phyloP scores from a whole-genome alignment of 352 stramenopile genomes.

The Pythium folliculosum region DNA sequence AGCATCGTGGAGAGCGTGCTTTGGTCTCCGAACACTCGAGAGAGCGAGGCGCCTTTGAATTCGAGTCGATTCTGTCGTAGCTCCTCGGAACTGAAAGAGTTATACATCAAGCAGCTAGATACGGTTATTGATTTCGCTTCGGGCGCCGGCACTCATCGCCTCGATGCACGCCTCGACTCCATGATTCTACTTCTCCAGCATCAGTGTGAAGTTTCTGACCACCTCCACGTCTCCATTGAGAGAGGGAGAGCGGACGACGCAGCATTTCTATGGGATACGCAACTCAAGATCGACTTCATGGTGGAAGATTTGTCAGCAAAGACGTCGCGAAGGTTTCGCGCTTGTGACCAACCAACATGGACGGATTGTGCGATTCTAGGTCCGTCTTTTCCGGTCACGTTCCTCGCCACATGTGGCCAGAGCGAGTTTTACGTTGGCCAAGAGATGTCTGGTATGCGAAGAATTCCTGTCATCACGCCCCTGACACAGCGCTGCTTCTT shows the following conservation, averaged over 20 bases:
- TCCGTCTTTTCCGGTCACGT: conserved; percentile 18
- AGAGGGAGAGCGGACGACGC: not conserved
- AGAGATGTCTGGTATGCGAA: conserved; percentile 46
- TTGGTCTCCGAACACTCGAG: not conserved
- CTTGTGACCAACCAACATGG: conserved; percentile 12
- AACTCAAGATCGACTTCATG: conserved; percentile 26
- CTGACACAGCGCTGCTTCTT: conserved; percentile 58
- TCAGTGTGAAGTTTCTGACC: conserved; percentile 17
- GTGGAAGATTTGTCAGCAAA: conserved; percentile 23
- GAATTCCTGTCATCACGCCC: conserved; percentile 41
- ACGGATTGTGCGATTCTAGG: conserved; percentile 13
- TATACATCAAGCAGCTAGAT: not conserved
- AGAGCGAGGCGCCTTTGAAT: not conserved
- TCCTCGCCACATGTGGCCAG: conserved; percentile 37
- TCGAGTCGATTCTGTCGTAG: not conserved
- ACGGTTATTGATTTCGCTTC: not conserved
- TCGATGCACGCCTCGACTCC: conserved; percentile 16
- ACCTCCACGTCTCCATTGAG: not conserved
- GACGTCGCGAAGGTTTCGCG: not conserved
- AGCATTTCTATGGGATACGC: conserved; percentile 16
- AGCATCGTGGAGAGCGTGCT: conserved; percentile 27
- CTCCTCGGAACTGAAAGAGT: not conserved
- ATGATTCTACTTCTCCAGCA: conserved; percentile 15
- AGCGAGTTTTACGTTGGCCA: conserved; percentile 45
- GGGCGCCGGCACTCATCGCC: not conserved